Evolutionary conservation across 441 rosid genomes (phyloP), one percentile per base, ranked within the genome.

Genomic region (Aquilaria agallochum): DNA sequence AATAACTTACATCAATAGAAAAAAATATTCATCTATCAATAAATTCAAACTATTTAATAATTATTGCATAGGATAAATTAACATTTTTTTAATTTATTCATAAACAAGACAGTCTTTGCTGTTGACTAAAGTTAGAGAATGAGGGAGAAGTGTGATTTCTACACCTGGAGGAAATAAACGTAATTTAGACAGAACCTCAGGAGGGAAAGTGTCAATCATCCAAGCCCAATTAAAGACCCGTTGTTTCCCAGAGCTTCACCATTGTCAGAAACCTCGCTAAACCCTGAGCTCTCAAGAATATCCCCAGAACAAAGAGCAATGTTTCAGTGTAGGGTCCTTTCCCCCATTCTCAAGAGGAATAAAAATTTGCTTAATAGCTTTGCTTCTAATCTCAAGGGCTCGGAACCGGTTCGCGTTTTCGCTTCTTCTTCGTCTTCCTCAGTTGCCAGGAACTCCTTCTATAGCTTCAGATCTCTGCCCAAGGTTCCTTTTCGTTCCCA

Each of bases 341-440:
- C 78, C 66, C 72, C 86, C 44, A 76, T 72, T 64, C 78, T 85
- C 36, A 85, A 59, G 73, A 76, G 84, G 62, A 80, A 59, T 55
- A 78, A 68, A 59, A 70, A 77, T 36, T 59, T 66, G 10, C 34
- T 74, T 4, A 51, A 57, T 8, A 68, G 67, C 72, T 57, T 72
- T 4, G 14, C 50, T 14, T 54, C 65, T 31, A 68, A 61, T 55
- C 61, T 75, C 62, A 69, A 71, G 65, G 74, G 78, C 61, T 50
- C 66, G 51, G 31, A 63, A 5, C 48, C 68, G 51, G 64, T 73
- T 64, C 62, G 78, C 31, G 64, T 50, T 31, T 72, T 68, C 56
- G 60, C 75, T 31, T 70, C 65, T 31, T 59, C 69, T 1, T 50
- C 77, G 62, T 64, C 81, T 54, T 60, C 64, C 44, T n/a, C 74